Conservation (phyloP, 2,329 filamentous ascomycete genomes). For the Triangularia verruculosa region DNA sequence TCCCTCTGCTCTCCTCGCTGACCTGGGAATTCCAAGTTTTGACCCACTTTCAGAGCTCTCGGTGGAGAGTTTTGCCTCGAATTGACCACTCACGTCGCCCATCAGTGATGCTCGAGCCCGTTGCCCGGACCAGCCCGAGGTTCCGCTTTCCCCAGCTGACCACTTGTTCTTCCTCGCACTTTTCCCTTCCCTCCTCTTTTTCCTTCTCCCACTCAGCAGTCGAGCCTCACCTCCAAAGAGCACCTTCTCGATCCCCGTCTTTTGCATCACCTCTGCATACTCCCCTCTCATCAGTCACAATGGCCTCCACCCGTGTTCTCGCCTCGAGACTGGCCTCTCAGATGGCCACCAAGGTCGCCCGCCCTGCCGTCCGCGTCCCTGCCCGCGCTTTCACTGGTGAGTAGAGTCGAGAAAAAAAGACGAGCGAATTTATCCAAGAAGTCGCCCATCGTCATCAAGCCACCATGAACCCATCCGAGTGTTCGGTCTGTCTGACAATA, state of each 20-base stretch:
- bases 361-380: constrained; percentile 68
- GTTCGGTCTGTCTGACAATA: constrained; percentile 23
- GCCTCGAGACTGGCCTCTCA: constrained; percentile 74
- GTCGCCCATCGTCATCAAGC: constrained; percentile 5
- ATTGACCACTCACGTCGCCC: constrained; percentile 32
- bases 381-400: constrained; percentile 75
- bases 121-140: constrained; percentile 33
- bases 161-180: constrained; percentile 29
- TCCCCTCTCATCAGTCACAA: constrained; percentile 61
- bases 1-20: constrained; percentile 19
- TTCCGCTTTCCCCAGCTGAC: constrained; percentile 29
- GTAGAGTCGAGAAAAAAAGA: constrained; percentile 31
- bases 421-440: constrained; percentile 5
- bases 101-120: constrained; percentile 27
- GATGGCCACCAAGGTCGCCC: constrained; percentile 75
- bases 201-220: constrained; percentile 30
- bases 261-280: constrained; percentile 32
- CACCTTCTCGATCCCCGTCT: constrained; percentile 37
- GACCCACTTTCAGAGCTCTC: constrained; percentile 29
- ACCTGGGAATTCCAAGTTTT: constrained; percentile 21
- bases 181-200: constrained; percentile 31
- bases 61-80: constrained; percentile 26
- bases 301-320: constrained; percentile 75
- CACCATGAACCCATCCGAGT: constrained; percentile 15
- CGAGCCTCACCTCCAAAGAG: constrained; percentile 26